Conservation (phyloP, 1,284 basidiomycete species). For the Apiotrichum veenhuisii region DNA sequence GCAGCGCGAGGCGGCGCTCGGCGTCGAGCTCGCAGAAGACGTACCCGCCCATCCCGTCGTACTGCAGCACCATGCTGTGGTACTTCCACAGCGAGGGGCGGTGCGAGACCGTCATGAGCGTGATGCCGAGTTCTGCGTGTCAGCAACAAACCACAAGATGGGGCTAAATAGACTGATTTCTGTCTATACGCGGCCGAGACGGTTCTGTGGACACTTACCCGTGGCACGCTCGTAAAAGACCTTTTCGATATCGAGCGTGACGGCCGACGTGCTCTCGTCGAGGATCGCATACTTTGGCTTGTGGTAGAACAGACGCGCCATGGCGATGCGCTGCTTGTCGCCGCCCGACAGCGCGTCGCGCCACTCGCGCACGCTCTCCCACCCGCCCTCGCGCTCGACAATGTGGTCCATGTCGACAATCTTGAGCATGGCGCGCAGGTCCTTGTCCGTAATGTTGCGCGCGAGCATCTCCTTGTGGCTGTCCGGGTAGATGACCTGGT, state of each 20-base stretch:
- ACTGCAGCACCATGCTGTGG: slow-evolving; percentile 86
- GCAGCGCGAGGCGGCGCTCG: slow-evolving; percentile 81
- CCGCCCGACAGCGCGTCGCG: slow-evolving; percentile 77
- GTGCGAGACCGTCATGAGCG: slow-evolving; percentile 85
- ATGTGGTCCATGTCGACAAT: slow-evolving; percentile 82
- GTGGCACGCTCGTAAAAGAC: slow-evolving; percentile 95
- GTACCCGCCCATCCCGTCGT: slow-evolving; percentile 60
- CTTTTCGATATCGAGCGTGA: slow-evolving; percentile 88
- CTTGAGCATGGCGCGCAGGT: slow-evolving; percentile 69
- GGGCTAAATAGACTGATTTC: too few species aligned
- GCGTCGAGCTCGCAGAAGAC: slow-evolving; percentile 82
- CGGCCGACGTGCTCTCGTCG: slow-evolving; percentile 92
- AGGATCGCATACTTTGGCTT: slow-evolving; percentile 94
- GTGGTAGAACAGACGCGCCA: slow-evolving; percentile 96
- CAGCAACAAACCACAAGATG: background rate
- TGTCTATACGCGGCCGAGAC: too few species aligned
- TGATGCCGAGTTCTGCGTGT: slow-evolving; percentile 65
- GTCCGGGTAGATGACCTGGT: slow-evolving; percentile 81
- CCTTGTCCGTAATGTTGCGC: slow-evolving; percentile 70
- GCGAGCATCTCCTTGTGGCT: slow-evolving; percentile 57
- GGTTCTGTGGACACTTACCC: slow-evolving; percentile 27
- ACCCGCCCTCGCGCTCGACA: slow-evolving; percentile 94
- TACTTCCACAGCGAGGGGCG: slow-evolving; percentile 93
- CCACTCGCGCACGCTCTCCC: slow-evolving; percentile 87
- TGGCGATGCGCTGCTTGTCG: slow-evolving; percentile 75